Percentiles rank a stretch among this genome's conserved stretches.
Evolutionary conservation across 495 filamentous ascomycete species (phyloP).

Genomic region (Chaetomium fimeti): DNA sequence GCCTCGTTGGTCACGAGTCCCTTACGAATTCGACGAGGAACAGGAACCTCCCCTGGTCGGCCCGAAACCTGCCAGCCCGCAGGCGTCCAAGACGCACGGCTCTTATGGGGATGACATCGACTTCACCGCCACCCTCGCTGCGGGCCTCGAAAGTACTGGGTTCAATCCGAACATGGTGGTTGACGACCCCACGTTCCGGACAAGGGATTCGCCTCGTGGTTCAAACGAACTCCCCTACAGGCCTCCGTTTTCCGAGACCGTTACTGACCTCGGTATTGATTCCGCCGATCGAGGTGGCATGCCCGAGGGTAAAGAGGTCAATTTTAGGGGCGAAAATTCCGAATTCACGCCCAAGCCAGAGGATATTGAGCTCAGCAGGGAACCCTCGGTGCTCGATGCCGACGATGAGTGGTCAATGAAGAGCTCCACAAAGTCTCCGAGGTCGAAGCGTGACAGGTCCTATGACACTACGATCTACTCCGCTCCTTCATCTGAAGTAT

Average conservation of each 20-base stretch:
- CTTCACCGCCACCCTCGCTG: constrained; percentile 69
- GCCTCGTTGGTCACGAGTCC: constrained; percentile 10
- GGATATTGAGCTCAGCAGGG: constrained; percentile 12
- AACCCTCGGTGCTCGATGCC: constrained; percentile 5
- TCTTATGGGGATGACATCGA: constrained; percentile 59
- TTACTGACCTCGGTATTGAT: constrained; percentile 36
- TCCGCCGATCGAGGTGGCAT: constrained; percentile 5
- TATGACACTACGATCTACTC: constrained; percentile 35
- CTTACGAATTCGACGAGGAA: constrained; percentile 25
- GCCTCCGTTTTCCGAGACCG: constrained; percentile 47
- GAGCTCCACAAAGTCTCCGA: constrained; percentile 29
- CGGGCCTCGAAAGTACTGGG: constrained; percentile 62
- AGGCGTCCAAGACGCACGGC: constrained; percentile 46
- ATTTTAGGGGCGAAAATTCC: background rate
- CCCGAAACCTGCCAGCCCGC: constrained; percentile 40
- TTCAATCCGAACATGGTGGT: constrained; percentile 72
- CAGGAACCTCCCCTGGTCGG: constrained; percentile 29
- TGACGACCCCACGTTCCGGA: constrained; percentile 60
- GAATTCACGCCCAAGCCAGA: background rate
- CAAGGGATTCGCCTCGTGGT: constrained; percentile 62
- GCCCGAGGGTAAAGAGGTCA: constrained; percentile 26
- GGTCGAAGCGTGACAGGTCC: constrained; percentile 32
- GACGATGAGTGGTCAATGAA: constrained; percentile 28
- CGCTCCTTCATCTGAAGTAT: constrained; percentile 33
- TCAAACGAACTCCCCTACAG: constrained; percentile 53